Conservation (phyloP, 2,329 filamentous ascomycete species). For the Alternaria arbusti region DNA sequence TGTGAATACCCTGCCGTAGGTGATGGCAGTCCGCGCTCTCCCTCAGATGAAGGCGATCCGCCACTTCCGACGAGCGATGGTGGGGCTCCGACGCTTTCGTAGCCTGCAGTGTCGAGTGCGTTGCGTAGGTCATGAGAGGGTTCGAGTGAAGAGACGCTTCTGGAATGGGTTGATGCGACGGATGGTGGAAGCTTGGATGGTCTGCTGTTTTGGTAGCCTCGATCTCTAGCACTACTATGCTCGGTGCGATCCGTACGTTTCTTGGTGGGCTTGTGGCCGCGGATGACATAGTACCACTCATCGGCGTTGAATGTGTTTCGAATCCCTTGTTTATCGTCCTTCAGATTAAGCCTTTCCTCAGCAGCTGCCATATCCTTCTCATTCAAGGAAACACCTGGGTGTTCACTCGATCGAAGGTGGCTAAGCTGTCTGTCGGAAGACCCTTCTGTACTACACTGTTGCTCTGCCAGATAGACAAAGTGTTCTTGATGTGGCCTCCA, state of each 20-base stretch:
- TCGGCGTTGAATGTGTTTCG: neutral
- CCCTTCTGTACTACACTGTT: neutral
- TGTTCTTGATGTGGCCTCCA: conserved; percentile 9
- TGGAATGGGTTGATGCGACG: neutral
- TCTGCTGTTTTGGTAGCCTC: neutral
- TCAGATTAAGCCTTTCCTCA: neutral
- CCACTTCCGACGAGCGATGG: neutral
- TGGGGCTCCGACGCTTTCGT: neutral
- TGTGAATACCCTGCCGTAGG: neutral
- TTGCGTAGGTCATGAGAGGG: neutral
- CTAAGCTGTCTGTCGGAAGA: neutral
- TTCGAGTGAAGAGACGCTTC: neutral
- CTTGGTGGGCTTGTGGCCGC: neutral
- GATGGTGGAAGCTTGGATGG: neutral
- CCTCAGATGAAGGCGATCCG: neutral
- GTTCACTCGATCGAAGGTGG: neutral
- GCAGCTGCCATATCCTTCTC: neutral
- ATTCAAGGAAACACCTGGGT: neutral
- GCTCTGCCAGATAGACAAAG: neutral
- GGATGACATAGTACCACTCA: conserved; percentile 7
- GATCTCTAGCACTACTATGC: neutral
- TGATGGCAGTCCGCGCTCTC: too few relatives aligned
- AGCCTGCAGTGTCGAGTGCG: neutral
- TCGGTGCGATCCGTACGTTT: neutral
- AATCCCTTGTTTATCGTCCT: neutral